Percentiles rank a stretch among this genome's conserved stretches.
phyloP scores from a whole-genome alignment of 257 asterid genomes.

The Solanum paucissectum region DNA sequence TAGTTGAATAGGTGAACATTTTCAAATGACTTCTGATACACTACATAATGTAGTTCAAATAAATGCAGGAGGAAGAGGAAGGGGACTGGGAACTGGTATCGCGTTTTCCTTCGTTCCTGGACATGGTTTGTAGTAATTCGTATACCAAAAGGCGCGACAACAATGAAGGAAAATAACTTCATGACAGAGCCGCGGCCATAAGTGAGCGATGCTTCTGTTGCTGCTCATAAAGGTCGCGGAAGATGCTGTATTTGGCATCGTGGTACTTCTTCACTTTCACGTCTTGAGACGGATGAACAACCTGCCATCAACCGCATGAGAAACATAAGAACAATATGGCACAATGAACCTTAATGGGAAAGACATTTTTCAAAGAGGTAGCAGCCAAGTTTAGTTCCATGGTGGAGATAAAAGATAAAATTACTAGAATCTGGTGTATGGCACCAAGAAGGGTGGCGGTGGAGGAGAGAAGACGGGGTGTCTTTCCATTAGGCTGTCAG shows the following conservation, averaged over 20 bases:
- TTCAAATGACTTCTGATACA: background rate
- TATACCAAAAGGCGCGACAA: background rate
- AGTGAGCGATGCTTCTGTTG: constrained; percentile 66
- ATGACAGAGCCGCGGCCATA: constrained; percentile 63
- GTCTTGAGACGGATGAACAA: constrained; percentile 68
- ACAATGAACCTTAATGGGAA: background rate
- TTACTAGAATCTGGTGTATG: background rate
- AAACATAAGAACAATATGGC: background rate
- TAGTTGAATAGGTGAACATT: background rate
- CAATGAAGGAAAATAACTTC: background rate
- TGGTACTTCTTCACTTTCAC: constrained; percentile 68
- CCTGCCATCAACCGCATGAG: constrained; percentile 26
- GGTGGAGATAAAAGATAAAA: background rate
- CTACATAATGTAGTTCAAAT: background rate
- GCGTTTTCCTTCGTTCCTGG: background rate
- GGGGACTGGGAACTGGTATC: background rate
- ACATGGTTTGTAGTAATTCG: background rate
- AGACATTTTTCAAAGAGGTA: background rate
- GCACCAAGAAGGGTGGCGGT: background rate
- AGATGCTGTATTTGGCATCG: constrained; percentile 69
- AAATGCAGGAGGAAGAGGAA: background rate
- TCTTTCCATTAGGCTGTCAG: background rate
- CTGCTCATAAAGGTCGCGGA: constrained; percentile 73
- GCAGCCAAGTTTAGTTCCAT: background rate
- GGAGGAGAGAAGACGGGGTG: background rate